phyloP scores from a whole-genome alignment of 768 basidiomycete genomes.

The Plicaturopsis crispa region DNA sequence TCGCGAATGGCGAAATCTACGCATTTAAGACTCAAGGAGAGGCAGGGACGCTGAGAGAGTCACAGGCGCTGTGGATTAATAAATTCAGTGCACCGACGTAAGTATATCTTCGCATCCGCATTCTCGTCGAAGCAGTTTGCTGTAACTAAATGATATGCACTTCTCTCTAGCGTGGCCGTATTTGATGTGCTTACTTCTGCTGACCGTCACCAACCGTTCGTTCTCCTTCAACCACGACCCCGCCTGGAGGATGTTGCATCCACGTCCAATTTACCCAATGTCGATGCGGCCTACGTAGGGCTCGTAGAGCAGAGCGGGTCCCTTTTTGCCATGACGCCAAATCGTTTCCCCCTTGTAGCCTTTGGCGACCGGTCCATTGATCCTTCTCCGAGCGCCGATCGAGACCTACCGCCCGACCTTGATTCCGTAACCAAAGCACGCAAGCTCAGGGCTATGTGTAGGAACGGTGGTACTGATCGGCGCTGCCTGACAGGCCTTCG shows the following conservation, averaged over 20 bases:
- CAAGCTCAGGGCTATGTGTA: constrained; percentile 34
- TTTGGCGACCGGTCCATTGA: constrained; percentile 55
- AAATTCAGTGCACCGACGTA: constrained; percentile 65
- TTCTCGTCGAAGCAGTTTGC: not conserved
- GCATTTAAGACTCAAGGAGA: constrained; percentile 48
- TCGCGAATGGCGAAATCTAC: constrained; percentile 72
- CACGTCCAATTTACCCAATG: constrained; percentile 29
- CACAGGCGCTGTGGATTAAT: constrained; percentile 49
- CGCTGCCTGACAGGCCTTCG: constrained; percentile 61
- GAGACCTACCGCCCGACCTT: constrained; percentile 31
- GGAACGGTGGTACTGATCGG: constrained; percentile 31
- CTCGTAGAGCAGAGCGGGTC: constrained; percentile 63
- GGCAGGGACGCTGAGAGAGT: not conserved
- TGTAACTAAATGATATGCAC: not conserved
- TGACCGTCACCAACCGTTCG: constrained; percentile 48
- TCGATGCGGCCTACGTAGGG: constrained; percentile 75
- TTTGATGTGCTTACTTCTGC: constrained; percentile 59
- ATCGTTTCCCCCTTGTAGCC: constrained; percentile 74
- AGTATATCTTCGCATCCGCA: constrained; percentile 16
- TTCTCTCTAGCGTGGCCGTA: constrained; percentile 58
- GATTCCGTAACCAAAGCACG: constrained; percentile 38
- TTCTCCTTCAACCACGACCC: constrained; percentile 82
- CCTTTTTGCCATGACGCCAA: constrained; percentile 81
- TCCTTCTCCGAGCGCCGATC: too few relatives aligned
- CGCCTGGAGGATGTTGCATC: constrained; percentile 65